Evolutionary conservation across 2,329 filamentous ascomycete species (phyloP).

Genomic region (Aspergillus tamarii): DNA sequence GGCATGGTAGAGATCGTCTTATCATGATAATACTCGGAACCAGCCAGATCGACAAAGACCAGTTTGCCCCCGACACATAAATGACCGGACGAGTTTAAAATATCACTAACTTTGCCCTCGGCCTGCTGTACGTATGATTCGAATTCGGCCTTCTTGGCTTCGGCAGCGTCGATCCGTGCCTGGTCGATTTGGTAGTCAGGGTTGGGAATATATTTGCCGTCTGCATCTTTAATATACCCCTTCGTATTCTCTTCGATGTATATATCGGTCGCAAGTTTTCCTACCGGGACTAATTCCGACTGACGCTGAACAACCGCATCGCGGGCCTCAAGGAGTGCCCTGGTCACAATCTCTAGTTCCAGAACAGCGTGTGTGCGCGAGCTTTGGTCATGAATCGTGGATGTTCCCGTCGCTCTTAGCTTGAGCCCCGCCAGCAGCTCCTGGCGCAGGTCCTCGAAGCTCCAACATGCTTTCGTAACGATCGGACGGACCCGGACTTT

Average conservation of each 20-base stretch:
- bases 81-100: slow-evolving; percentile 27
- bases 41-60: slow-evolving; percentile 52
- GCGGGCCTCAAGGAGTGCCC: slow-evolving; percentile 39
- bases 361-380: slow-evolving; percentile 51
- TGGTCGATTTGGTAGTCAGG: slow-evolving; percentile 43
- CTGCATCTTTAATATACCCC: slow-evolving; percentile 29
- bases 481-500: slow-evolving; percentile 49
- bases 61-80: slow-evolving; percentile 45
- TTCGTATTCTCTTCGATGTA: slow-evolving; percentile 44
- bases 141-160: slow-evolving; percentile 42
- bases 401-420: slow-evolving; percentile 40
- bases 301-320: slow-evolving; percentile 46
- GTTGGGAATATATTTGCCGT: slow-evolving; percentile 40
- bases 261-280: slow-evolving; percentile 47
- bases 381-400: slow-evolving; percentile 49
- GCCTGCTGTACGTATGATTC: slow-evolving; percentile 39
- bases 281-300: slow-evolving; percentile 50
- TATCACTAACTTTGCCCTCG: slow-evolving; percentile 33
- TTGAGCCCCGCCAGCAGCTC: slow-evolving; percentile 35
- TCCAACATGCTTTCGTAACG: slow-evolving; percentile 33
- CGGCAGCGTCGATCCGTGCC: slow-evolving; percentile 43
- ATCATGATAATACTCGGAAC: slow-evolving; percentile 47
- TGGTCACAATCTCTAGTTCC: slow-evolving; percentile 48
- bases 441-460: slow-evolving; percentile 35
- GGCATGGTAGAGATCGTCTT: slow-evolving; percentile 16